Base-by-base conservation (phyloP, 73 alveolate genomes). In the Diophrys sp. region DNA sequence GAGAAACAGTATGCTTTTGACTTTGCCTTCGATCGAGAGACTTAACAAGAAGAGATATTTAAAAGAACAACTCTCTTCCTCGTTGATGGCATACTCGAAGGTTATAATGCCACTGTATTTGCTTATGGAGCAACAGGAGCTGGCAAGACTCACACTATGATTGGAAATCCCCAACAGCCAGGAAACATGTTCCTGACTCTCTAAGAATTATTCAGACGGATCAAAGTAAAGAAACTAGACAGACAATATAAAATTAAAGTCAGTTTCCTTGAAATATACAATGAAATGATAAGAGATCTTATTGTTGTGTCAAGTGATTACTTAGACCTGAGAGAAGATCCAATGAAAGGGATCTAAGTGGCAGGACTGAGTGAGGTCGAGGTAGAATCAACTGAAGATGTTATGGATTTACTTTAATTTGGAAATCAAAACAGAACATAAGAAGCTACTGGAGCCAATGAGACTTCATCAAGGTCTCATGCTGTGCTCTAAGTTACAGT, bases 111-210 rank as follows among this genome's bases (percentile, higher is more conserved):
- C 30, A 90, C 98, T 2, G 98, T 94, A 72, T 96, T 96, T 44
- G 99, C 99, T 54, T 96, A 96, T 81, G 99, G 99, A 29, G 98
- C 98, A 71, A 96, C 99, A 24, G 98, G 99, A n/a, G 98, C 99
- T 27, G 99, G 99, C 29, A 97, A 97, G 84, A 97, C 99, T 14
- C 92, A 97, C 81, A 97, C 99, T 27, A 97, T 97, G 99, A 86
- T 97, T 25, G 98, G 98, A 24, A 89, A 81, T 30, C 93, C 81
- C 34, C 95, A 94, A 54, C 74, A 89, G 29, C 97, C 96, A 29
- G 99, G 99, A 29, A 90, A 92, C 14, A 96, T 96, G 99, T 81
- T 92, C 83, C 84, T 87, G 74, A 88, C 99, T 31, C 83, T 96
- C 57, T 87, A 92, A 57, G 99, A 96, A 73, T 85, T 96, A 31